Base-by-base conservation (phyloP, 2,329 filamentous ascomycete genomes). In the Stachybotrys chartarum region DNA sequence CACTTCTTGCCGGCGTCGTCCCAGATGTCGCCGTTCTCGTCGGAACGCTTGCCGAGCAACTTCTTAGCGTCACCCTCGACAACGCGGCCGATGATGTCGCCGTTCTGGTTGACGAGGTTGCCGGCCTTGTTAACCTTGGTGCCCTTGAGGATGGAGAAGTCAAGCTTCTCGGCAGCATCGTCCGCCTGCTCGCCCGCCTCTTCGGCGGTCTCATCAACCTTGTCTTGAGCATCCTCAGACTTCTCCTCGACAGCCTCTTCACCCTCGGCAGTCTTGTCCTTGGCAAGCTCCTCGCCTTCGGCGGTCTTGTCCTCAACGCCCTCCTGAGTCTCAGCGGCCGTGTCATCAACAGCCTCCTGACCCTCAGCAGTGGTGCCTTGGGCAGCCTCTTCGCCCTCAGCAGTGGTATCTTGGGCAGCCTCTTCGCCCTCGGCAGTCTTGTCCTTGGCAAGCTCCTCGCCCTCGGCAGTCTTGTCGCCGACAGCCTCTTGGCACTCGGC, bases 21-120 rank as follows among this genome's bases (percentile, higher is more conserved):
- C 82, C 84, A 90, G 71, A 90, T 85, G 60, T 86, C 77, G 49
- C 87, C 87, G 42, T 87, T 72, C 54, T 81, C 82, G 58, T 89
- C 86, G 39, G 83, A 75, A 64, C 81, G 81, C 63, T 81, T 83
- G 61, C 85, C 85, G 39, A 85, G 69, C 6, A 90, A 77, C 58
- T 86, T 76, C 68, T 85, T 81, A 17, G 82, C 62, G 16, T 85
- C 81, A 44, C 87, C 87, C 60, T 86, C 79, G 39, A 82, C 71
- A 12, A 91, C 75, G 50, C 82, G 83, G 16, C 84, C 87, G 60
- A 88, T 72, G 3, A 82, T 64, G 47, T 78, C 73, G 30, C 79
- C 78, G 44, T 78, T 72, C 10, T 78, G 71, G 57, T 81, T 76
- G 52, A 84, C 76, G 18, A 84, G 74, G 54, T 84, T 83, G 52